Base-by-base conservation (phyloP, 1,139 yeast species). In the Nakaseomyces glabratus region DNA sequence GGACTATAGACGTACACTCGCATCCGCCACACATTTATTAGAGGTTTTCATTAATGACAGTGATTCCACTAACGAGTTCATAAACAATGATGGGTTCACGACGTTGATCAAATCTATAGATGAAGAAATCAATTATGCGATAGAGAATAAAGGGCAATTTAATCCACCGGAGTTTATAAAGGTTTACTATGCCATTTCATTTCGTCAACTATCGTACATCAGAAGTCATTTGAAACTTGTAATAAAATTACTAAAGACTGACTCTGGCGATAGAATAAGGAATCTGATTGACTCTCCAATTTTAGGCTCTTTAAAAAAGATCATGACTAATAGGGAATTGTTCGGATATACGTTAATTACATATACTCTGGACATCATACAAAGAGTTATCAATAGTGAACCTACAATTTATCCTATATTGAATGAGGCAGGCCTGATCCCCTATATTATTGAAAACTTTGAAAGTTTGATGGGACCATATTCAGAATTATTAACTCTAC, bases 321-420 rank as follows among this genome's bases (percentile, higher is more conserved):
- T 88, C 3, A 50, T 88, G 11, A 48, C 57, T n/a, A 64, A 82
- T 48, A 74, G 81, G 1, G 47, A 57, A 1, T 56, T 71, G 0
- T 84, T 86, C 62, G 95, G 95, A 0, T 74, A 77, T 20, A 68
- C 73, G 15, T 61, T 84, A n/a, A 58, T 82, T 13, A 67, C 85
- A 0, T 65, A 73, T 13, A 70, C 85, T 0, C 59, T 88, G 24
- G 82, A 76, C 45, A 72, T 80, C 14, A 69, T 86, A 16, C 72
- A 80, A 31, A 72, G 73, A 21, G 82, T 86, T 44, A 75, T 88
- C 32, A 93, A 88, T 52, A 82, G 82, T 46, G 97, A 88, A 49
- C 95, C 97, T 3, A 85, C 96, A 0, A 85, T 95, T 3, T 86
- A 71, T 51, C 70, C 84, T 2, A 80, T 88, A 33, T 67, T 88